Base-by-base conservation (phyloP, 1,284 basidiomycete species). In the Leccinum subrobustum region DNA sequence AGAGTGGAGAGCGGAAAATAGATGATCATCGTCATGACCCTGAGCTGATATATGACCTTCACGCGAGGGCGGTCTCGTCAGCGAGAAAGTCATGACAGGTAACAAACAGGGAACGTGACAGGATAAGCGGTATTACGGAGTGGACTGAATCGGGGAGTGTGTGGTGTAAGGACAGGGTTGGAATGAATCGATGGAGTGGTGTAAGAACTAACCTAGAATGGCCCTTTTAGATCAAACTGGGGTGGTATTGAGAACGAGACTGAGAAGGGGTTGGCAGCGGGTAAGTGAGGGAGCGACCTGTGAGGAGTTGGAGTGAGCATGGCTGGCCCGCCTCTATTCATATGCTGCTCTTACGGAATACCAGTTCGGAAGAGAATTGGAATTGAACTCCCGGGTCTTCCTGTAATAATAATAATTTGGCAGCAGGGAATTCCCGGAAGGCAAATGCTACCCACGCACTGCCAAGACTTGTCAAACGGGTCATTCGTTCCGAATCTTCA, bases 1-100 rank as follows among this genome's bases (percentile, higher is more conserved):
- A 53, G 72, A 68, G 64, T 74, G 70, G 48, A 73, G 72, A 16
- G 70, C 64, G 52, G 73, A 62, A 48, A 72, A 62, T 1, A 67
- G 50, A 59, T 63, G 59, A 42, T 72, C 70, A 1, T 69, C 72
- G 14, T 65, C 67, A 1, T 64, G 65, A 33, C 60, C 60, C 29
- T 68, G 68, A 27, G n/a, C 16, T 68, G 61, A 63, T 69, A 63
- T 65, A 69, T 25, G 55, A 3, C 18, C 59, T 6, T 75, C 74
- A 27, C 64, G 65, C 52, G 68, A 63, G 7, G 73, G 58, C 1
- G 73, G 75, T 58, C 74, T 67, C 53, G 69, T 75, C 20, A 73
- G 59, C 27, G 69, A 62, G 54, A 76, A 73, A 44, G 74, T 50
- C 74, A 75, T 75, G 54, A 62, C 59, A 48, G 29, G 29, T 9